phyloP scores from a whole-genome alignment of 768 basidiomycete genomes.

The Lactifluus pinguis region DNA sequence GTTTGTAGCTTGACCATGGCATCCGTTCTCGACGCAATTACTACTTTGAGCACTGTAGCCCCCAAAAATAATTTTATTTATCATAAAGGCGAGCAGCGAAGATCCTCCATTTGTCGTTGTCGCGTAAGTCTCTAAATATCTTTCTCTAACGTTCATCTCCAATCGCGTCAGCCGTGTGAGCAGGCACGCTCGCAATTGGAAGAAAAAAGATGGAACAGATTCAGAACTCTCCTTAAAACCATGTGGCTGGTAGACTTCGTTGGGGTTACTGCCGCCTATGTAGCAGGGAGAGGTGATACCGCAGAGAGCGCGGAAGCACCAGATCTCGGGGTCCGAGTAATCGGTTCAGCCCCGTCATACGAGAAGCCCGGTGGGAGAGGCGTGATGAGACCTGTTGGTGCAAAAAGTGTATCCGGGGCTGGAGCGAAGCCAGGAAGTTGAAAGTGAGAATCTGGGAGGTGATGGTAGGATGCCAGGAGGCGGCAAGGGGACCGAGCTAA shows the following conservation, averaged over 20 bases:
- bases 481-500: conserved; percentile 3
- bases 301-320: conserved; percentile 19
- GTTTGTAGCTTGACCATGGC: too few relatives aligned
- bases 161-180: background rate
- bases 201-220: conserved; percentile 76
- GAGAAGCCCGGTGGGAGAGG: conserved; percentile 44
- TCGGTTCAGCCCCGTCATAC: conserved; percentile 30
- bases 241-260: too few relatives aligned
- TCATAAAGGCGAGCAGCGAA: too few relatives aligned
- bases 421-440: conserved; percentile 22
- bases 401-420: conserved; percentile 22
- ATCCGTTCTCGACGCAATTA: too few relatives aligned
- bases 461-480: conserved; percentile 20
- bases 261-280: conserved; percentile 23
- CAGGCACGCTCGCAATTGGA: conserved; percentile 56
- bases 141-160: too few relatives aligned
- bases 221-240: conserved; percentile 53
- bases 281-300: conserved; percentile 27
- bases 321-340: conserved; percentile 5
- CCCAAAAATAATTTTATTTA: too few relatives aligned
- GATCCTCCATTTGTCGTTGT: too few relatives aligned
- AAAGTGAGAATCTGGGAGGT: conserved; percentile 18
- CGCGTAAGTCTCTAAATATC: too few relatives aligned
- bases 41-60: too few relatives aligned
- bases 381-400: conserved; percentile 25